Evolutionary conservation across 495 filamentous ascomycete genomes (phyloP), one percentile per base, ranked within the genome.

Genomic region (Bacidia gigantensis): DNA sequence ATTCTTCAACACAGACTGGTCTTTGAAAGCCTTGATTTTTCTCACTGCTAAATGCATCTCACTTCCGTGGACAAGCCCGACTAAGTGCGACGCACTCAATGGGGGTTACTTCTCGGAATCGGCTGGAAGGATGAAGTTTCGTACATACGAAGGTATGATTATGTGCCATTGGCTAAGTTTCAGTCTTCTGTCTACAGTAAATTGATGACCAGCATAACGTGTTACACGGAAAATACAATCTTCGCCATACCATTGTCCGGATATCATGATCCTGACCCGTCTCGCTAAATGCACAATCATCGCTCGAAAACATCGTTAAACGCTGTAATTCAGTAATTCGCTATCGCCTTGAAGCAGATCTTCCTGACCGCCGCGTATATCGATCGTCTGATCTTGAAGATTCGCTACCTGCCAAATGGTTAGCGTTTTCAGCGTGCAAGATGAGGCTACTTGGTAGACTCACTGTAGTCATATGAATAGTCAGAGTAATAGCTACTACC

Each of bases 351-450:
- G 53, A 49, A 29, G 46, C 40, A 32, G 68, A 69, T 53, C 69
- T 66, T 55, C 73, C 65, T 24, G 69, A 69, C 26, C 70, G 64
- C 58, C 70, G 60, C 32, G 47, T 50, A 26, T 50, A 50, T 25
- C 51, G 22, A 70, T 76, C 52, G 69, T 68, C 62, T 70, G 57
- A 59, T 72, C 73, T 52, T 17, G 72, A 74, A 45, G 72, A 74
- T 60, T 64, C 64, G 64, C 65, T 72, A 52, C 72, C 73, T 77
- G 54, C 49, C 52, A 60, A 32, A 17, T 45, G 46, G 56, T 66
- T 50, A 61, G 63, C 50, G 49, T n/a, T n/a, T 39, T 50, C 39
- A 14, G 32, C 26, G 40, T 26, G 10, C 35, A 21, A 9, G 26
- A 18, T 1, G 38, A 25, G 7, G 32, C 26, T 18, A 29, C 42